Evolutionary conservation across 2,329 filamentous ascomycete species (phyloP), one percentile per base, ranked within the genome.

Genomic region (Didymella segeticola): DNA sequence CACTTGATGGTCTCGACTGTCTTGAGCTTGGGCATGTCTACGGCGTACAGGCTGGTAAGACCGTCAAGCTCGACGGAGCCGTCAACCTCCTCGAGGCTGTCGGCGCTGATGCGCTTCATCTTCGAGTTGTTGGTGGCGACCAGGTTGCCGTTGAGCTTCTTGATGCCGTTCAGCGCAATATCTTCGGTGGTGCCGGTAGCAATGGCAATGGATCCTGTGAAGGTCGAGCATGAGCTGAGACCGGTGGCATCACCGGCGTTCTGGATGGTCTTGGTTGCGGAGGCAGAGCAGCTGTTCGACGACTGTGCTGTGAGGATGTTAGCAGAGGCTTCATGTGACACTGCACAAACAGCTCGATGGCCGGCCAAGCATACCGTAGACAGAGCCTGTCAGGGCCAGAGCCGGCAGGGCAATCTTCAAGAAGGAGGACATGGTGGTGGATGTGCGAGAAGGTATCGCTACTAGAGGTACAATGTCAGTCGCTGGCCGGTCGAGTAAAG

Each of bases 1-100:
- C 89, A 93, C 63, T 83, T 77, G 74, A 98, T 88, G 53, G 78
- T 77, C 62, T 84, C 83, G 58, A 96, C 86, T 27, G 78, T 78
- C 57, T 77, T 82, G 53, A 99, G 86, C 22, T 78, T 69, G 53
- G 82, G 78, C 79, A 96, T 87, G 63, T 77, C 80, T 56, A 98
- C 80, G 50, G 79, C 83, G 65, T 83, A 85, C 50, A 99, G 82
- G 29, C 85, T 79, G 58, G 87, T 90, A 51, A 91, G 80, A 62
- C 85, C 85, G 64, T 83, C 78, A 60, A 98, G 79, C 54, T 79
- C 76, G 80, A 97, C 92, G n/a, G 74, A 76, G 42, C 89, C 87
- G 41, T 81, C 83, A 70, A 99, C 89, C 43, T 79, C 78, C 61
- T 78, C 71, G 60, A 98, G 81, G 49, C 82, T 80, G 57, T 78